These are phyloP conservation scores for Candida broadrunensis DNA, from an alignment of 805 yeast species.

Conservation along the genomic window DNA sequence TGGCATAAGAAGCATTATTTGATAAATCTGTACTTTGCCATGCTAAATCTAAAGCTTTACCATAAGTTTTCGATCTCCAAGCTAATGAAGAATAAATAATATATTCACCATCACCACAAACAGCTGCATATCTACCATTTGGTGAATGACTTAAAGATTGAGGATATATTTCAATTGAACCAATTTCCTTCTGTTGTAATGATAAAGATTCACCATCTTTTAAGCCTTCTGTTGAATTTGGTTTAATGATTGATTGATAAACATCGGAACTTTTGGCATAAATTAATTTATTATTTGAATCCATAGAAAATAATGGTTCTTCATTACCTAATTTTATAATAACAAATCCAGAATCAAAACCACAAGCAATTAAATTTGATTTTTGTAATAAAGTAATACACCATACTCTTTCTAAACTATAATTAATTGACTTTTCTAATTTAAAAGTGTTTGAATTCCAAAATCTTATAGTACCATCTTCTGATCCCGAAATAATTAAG, in stretches of 20 bases:
- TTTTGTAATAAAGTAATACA: conserved; percentile 74
- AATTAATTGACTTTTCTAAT: conserved; percentile 85
- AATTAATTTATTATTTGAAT: conserved; percentile 84
- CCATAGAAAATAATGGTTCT: conserved; percentile 92
- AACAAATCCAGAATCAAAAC: conserved; percentile 94
- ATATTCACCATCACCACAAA: conserved; percentile 97
- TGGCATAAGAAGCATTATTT: conserved; percentile 67
- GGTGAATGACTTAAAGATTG: conserved; percentile 87
- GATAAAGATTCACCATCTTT: conserved; percentile 81
- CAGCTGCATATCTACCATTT: conserved; percentile 95
- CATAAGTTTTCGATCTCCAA: conserved; percentile 95
- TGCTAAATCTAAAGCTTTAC: conserved; percentile 83
- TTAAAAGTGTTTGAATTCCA: conserved; percentile 96
- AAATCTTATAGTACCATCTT: conserved; percentile 88
- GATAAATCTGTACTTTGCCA: conserved; percentile 86
- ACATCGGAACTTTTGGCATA: conserved; percentile 92
- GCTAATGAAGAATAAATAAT: conserved; percentile 95
- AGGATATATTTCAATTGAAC: conserved; percentile 92
- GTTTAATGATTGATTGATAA: conserved; percentile 74
- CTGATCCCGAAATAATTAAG: conserved; percentile 91
- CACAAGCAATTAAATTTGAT: conserved; percentile 80
- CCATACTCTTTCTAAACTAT: conserved; percentile 96
- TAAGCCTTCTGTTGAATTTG: conserved; percentile 55
- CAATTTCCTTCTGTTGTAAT: conserved; percentile 83
- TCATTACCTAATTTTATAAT: conserved; percentile 88